Base-by-base conservation (phyloP, 805 yeast genomes). In the Myxozyma neotropica region DNA sequence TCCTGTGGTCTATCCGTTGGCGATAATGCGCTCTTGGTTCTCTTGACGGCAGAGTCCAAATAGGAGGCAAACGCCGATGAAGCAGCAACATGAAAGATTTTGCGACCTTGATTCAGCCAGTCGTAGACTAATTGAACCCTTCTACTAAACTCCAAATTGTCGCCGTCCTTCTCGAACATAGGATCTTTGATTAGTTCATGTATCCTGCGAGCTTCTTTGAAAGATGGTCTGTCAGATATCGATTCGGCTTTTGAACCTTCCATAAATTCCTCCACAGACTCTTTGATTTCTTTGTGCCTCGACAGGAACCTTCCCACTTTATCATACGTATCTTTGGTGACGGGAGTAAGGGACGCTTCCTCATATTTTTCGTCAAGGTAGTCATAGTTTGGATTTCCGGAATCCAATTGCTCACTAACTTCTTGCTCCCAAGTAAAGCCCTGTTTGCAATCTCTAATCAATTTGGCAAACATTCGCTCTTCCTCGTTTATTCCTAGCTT, bases 91-190 rank as follows among this genome's bases (percentile, higher is more conserved):
- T 77, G 77, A 55, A 77, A 71, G 3, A 73, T 54, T 49, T 67
- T 65, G 59, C 72, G 72, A 23, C 77, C 71, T 31, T 57, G 61
- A 53, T 73, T 68, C 57, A 73, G 60, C 81, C 81, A 78, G 8
- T 69, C 72, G 35, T 77, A 79, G 36, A 72, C 72, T 4, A 46
- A 58, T 52, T 64, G 62, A 26, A 73, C 51, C 35, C 67, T 58
- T 45, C 43, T 47, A 39, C 70, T 74, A 24, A 73, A 55, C 27
- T 46, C 58, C n/a, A 47, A 50, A 24, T 31, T 29, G 29, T 64
- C 65, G 3, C 23, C n/a, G 23, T 21, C 13, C 15, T 62, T 21
- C 21, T 64, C 59, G 55, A 39, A 59, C 57, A 39, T 50, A 52
- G 55, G 55, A 31, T 57, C 64, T 12, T 55, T 45, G 12, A 69